Base-by-base conservation (phyloP, 179 eudicot genomes). In the Corrigiola litoralis region DNA sequence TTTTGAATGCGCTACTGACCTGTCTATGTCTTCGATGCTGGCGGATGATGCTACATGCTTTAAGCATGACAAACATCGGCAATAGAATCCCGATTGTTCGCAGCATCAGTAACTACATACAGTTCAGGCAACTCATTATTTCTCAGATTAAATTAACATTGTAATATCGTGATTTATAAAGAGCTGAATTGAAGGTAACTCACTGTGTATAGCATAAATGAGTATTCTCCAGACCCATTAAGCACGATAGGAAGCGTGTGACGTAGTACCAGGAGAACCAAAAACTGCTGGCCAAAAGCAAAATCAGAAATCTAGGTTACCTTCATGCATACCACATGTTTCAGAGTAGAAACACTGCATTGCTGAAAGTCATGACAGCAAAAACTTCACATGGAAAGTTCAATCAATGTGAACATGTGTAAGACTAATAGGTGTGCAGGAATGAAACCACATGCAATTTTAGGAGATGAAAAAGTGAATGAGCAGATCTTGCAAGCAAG, bases 221-320 rank as follows among this genome's bases (percentile, higher is more conserved):
- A 68, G 45, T 75, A 75, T 24, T 69, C 80, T 75, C 70, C 80
- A 29, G 75, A 69, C 21, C 57, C 78, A 27, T 57, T 58, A 36
- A 72, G 46, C 23, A 79, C 53, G 48, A 75, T 61, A 13, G 83
- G 80, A 66, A 79, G 77, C 16, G 77, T 69, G 51, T 79, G 83
- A 60, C 80, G 83, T 41, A 79, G 58, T 55, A 75, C 65, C 62
- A 79, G 67, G 32, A 79, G 72, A 48, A 69, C 58, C 29, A 72
- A 8, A 52, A 79, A 72, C 80, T 79, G 80, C 29, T n/a, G 27
- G 34, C 57, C 41, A 61, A 48, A 24, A 44, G 41, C 24, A 31
- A 45, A 69, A 49, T 10, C 20, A 32, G n/a, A 58, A 37, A 32
- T 65, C 20, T 7, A 60, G 32, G 66, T 65, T 65, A 72, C 28